Conservation (phyloP, 1,284 basidiomycete species). For the Moniliella sp. region DNA sequence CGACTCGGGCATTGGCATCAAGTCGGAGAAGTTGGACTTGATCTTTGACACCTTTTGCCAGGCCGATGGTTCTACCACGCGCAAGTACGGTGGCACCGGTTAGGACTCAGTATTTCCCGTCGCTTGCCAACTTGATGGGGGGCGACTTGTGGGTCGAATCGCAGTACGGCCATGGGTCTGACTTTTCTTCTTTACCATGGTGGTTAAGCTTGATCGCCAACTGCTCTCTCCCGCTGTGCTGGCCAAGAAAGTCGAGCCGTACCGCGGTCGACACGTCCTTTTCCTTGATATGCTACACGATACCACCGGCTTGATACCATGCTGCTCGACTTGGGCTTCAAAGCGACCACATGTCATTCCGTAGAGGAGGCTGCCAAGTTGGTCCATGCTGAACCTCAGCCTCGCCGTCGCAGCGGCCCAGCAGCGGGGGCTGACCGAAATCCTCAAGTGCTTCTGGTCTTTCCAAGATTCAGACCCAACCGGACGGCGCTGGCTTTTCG, state of each 20-base stretch:
- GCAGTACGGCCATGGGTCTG: constrained; percentile 63
- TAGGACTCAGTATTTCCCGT: constrained; percentile 52
- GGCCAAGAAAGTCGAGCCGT: constrained; percentile 27
- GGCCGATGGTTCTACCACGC: constrained; percentile 51
- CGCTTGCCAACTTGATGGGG: constrained; percentile 88
- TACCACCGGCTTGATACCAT: constrained; percentile 51
- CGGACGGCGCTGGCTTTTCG: too few relatives aligned
- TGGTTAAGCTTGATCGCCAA: constrained; percentile 29
- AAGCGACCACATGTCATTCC: constrained; percentile 55
- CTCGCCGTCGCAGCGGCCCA: too few relatives aligned
- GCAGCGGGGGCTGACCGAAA: too few relatives aligned
- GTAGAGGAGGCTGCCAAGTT: constrained; percentile 59
- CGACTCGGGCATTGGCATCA: constrained; percentile 95
- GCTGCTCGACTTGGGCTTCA: constrained; percentile 60
- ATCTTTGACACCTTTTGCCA: constrained; percentile 99
- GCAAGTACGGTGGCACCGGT: constrained; percentile 85
- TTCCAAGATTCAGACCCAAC: too few relatives aligned
- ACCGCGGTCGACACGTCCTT: constrained; percentile 41
- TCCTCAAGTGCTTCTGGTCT: constrained; percentile 55
- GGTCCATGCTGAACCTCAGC: too few relatives aligned
- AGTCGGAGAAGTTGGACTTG: constrained; percentile 88
- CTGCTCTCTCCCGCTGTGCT: constrained; percentile 20
- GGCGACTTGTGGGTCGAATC: constrained; percentile 97
- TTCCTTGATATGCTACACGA: constrained; percentile 72
- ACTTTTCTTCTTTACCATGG: constrained; percentile 91